phyloP scores from a whole-genome alignment of 106 monocot species.

The Acanthochlamys bracteata region DNA sequence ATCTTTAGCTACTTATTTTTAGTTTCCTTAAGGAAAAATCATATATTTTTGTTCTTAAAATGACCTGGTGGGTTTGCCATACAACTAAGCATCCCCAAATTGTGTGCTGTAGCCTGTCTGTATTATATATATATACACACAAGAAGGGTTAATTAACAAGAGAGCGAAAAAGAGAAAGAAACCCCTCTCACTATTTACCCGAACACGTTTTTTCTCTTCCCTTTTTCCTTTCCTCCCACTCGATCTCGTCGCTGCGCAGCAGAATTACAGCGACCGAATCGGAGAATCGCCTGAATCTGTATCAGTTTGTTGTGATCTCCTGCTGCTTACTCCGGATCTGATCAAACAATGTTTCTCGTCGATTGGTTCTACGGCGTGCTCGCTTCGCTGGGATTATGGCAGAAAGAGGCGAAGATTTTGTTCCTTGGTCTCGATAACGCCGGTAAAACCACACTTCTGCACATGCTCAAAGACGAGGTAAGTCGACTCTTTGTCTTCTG shows the following conservation, averaged over 20 bases:
- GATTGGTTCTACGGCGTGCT: slow-evolving; percentile 75
- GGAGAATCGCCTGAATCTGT: background rate
- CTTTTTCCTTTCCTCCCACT: background rate
- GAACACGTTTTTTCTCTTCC: no score
- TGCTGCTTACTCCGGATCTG: background rate
- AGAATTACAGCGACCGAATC: background rate
- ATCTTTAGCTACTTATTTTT: no score
- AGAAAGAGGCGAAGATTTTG: slow-evolving; percentile 77
- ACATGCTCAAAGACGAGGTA: slow-evolving; percentile 81
- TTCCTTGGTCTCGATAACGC: slow-evolving; percentile 72
- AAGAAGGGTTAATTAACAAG: no score
- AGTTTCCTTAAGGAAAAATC: no score
- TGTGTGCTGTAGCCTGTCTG: no score
- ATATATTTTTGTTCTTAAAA: no score
- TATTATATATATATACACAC: no score
- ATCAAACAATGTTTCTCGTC: slow-evolving; percentile 30
- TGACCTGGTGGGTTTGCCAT: no score
- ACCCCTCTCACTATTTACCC: no score
- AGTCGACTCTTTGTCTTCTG: background rate
- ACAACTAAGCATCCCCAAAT: no score
- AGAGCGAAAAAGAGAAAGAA: no score
- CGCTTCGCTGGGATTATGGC: slow-evolving; percentile 69
- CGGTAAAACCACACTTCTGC: slow-evolving; percentile 65
- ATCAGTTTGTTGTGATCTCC: background rate
- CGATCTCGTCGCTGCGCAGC: background rate